Conservation (phyloP, 2,329 filamentous ascomycete genomes). For the Mariannaea sp. region DNA sequence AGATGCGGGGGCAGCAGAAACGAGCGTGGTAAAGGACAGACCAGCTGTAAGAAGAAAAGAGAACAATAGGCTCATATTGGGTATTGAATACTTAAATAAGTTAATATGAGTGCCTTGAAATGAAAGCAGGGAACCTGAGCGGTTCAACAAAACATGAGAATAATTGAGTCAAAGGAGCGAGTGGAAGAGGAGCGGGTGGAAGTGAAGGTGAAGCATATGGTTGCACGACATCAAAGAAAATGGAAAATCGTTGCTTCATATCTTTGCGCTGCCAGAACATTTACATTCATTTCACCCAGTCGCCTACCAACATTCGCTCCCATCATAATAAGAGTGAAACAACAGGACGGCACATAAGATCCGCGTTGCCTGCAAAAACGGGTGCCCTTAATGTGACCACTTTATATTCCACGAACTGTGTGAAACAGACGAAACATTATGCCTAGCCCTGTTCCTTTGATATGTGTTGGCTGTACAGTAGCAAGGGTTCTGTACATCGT, state of each 20-base stretch:
- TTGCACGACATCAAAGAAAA: too few relatives aligned
- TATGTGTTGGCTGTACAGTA: neutral
- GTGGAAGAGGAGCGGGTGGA: neutral
- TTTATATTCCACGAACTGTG: neutral
- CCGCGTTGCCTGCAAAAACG: neutral
- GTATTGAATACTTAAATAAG: neutral
- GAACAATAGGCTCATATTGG: conserved; percentile 6
- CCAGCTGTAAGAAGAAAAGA: conserved; percentile 2
- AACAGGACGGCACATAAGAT: neutral
- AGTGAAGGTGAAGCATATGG: neutral
- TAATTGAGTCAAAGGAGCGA: neutral
- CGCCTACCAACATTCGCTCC: neutral
- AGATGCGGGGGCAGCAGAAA: neutral
- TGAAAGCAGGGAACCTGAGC: neutral
- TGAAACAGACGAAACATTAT: neutral
- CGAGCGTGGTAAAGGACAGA: conserved; percentile 8
- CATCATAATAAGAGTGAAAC: neutral
- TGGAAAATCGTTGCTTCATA: too few relatives aligned
- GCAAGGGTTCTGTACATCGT: neutral
- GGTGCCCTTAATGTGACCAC: neutral
- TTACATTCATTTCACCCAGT: neutral
- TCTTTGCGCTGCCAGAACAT: too few relatives aligned
- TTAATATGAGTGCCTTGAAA: too few relatives aligned
- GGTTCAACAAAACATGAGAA: neutral
- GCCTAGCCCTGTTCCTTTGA: too few relatives aligned